These are phyloP conservation scores for Raddia guianensis DNA, from an alignment of 176 grass and related monocot species.

Conservation along the genomic window DNA sequence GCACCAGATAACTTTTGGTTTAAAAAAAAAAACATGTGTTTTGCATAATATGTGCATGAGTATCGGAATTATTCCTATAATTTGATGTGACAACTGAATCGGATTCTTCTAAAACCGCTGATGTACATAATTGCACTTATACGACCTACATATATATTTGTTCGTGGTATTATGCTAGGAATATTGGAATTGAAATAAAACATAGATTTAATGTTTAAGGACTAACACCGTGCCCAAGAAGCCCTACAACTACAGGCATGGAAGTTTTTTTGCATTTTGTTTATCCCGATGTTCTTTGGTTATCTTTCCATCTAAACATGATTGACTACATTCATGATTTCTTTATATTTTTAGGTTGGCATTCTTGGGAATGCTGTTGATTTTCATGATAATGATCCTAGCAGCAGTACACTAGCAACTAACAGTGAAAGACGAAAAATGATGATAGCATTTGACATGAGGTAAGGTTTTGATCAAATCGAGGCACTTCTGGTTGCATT, in stretches of 20 bases:
- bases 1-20: too few relatives aligned
- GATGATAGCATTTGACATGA: constrained; percentile 99
- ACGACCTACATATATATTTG: constrained; percentile 4
- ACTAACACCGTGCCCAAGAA: constrained; percentile 1
- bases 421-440: constrained; percentile 72
- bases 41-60: background rate
- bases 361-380: constrained; percentile 95
- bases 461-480: constrained; percentile 49
- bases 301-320: constrained; percentile 16
- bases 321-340: constrained; percentile 20
- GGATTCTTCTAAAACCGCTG: constrained; percentile 21
- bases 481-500: constrained; percentile 6
- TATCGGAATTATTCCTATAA: background rate
- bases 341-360: constrained; percentile 67
- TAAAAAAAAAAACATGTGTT: background rate
- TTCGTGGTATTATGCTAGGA: background rate
- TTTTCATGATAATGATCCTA: constrained; percentile 64
- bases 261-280: constrained; percentile 12
- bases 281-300: background rate
- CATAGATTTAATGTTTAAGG: constrained; percentile 27
- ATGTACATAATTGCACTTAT: constrained; percentile 12
- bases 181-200: constrained; percentile 17
- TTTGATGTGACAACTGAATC: constrained; percentile 28
- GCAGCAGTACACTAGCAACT: constrained; percentile 43
- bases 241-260: background rate